phyloP scores from a whole-genome alignment of 2,329 filamentous ascomycete species.

The Alternaria sp. region DNA sequence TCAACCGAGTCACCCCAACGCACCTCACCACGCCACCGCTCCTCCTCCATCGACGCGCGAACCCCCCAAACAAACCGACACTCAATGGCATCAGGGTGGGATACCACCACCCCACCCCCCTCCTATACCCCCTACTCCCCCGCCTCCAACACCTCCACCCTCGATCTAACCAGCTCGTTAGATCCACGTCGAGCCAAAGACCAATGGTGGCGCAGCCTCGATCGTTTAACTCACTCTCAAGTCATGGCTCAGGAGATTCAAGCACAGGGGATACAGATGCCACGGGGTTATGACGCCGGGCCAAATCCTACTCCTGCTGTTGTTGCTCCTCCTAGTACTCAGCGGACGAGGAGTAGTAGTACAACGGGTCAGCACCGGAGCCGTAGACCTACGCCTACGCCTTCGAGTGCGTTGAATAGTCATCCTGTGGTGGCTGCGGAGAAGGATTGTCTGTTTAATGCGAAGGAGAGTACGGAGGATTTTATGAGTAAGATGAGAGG shows the following conservation, averaged over 20 bases:
- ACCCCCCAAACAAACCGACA: neutral
- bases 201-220: slow-evolving; percentile 18
- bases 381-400: neutral
- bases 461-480: neutral
- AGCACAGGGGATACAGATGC: neutral
- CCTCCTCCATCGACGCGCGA: slow-evolving; percentile 10
- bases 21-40: slow-evolving; percentile 17
- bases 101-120: slow-evolving; percentile 11
- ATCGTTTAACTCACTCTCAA: slow-evolving; percentile 9
- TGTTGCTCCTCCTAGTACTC: neutral
- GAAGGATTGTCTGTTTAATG: neutral
- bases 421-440: neutral
- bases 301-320: neutral
- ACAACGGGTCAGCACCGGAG: neutral
- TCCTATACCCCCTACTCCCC: neutral
- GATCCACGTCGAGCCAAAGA: slow-evolving; percentile 22
- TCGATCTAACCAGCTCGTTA: slow-evolving; percentile 26
- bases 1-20: slow-evolving; percentile 20
- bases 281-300: neutral
- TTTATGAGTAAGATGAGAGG: slow-evolving; percentile 1
- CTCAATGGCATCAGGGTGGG: slow-evolving; percentile 24
- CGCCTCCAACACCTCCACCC: slow-evolving; percentile 20
- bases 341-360: neutral
- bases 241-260: neutral
- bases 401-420: neutral